Conservation (phyloP, 202 grass and related monocot genomes). For the Schoenoplectus triqueter region DNA sequence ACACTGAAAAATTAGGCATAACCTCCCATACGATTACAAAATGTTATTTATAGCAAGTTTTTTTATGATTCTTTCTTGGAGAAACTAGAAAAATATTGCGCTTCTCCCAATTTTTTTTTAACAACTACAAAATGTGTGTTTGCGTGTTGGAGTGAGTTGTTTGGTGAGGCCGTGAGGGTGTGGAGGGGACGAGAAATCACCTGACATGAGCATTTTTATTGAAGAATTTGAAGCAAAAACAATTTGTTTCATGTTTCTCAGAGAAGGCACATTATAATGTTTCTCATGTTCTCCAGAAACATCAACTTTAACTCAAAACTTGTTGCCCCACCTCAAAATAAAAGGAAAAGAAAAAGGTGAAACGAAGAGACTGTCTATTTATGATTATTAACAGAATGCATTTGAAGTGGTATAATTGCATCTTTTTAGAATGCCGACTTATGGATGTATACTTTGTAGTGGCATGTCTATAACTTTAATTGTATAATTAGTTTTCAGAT, state of each 20-base stretch:
- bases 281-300: neutral
- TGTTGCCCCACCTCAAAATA: too few relatives aligned
- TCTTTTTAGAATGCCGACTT: neutral
- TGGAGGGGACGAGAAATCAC: too few relatives aligned
- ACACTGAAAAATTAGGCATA: neutral
- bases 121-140: neutral
- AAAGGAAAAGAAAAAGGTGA: neutral
- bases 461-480: neutral
- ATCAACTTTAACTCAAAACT: neutral
- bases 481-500: neutral
- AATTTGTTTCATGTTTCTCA: slow-evolving; percentile 4
- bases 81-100: neutral
- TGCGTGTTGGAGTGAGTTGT: too few relatives aligned
- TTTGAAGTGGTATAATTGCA: neutral
- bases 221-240: neutral
- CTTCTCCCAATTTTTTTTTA: neutral
- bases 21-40: neutral
- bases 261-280: neutral
- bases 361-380: neutral
- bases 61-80: neutral
- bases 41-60: neutral
- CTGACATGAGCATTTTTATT: too few relatives aligned
- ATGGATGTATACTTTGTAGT: slow-evolving; percentile 2
- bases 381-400: neutral
- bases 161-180: too few relatives aligned